Evolutionary conservation across 495 filamentous ascomycete species (phyloP).

Genomic region (Neurospora sp.): DNA sequence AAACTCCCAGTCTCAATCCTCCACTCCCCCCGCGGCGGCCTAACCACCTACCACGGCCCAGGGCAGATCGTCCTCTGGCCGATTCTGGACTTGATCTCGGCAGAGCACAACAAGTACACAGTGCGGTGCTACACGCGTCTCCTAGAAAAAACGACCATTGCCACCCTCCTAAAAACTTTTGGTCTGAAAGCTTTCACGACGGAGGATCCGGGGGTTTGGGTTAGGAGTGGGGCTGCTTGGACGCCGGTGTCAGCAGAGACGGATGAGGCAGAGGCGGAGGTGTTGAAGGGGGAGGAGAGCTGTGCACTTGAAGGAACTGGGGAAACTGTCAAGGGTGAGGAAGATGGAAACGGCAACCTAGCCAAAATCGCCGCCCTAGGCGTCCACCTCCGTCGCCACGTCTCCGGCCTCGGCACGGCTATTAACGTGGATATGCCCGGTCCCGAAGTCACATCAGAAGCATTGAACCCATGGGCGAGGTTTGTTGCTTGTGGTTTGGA

Average conservation of each 20-base stretch:
- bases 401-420: constrained; percentile 79
- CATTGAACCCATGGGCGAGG: constrained; percentile 38
- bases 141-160: constrained; percentile 67
- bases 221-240: constrained; percentile 11
- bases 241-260: neutral
- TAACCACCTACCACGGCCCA: constrained; percentile 91
- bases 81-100: constrained; percentile 56
- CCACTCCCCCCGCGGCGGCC: constrained; percentile 70
- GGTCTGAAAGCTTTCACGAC: constrained; percentile 53
- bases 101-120: constrained; percentile 26
- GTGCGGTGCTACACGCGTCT: constrained; percentile 60
- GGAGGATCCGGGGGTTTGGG: constrained; percentile 83
- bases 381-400: constrained; percentile 73
- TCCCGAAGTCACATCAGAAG: neutral
- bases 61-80: constrained; percentile 89
- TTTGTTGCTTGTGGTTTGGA: constrained; percentile 83
- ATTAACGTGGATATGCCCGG: constrained; percentile 61
- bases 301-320: neutral
- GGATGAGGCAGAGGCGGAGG: neutral
- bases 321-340: neutral
- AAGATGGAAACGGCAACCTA: constrained; percentile 4
- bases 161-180: constrained; percentile 38
- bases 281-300: neutral
- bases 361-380: constrained; percentile 84
- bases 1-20: constrained; percentile 30